Conservation (phyloP, 192 early-diverging fungal species). For the Podila epicladia region DNA sequence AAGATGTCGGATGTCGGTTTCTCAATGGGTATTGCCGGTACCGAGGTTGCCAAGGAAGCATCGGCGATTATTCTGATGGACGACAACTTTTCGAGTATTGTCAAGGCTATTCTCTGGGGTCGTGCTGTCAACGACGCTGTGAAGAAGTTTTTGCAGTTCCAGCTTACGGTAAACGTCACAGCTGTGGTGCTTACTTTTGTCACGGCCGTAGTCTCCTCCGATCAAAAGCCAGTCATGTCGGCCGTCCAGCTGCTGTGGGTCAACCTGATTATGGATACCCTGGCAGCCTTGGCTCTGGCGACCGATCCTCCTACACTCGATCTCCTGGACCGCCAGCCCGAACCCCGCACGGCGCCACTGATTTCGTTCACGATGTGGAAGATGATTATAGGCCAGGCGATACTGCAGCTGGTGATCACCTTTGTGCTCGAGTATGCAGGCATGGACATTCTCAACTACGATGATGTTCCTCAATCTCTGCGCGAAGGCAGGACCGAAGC, state of each 20-base stretch:
- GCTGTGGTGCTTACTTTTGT: conserved; percentile 86
- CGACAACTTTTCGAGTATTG: conserved; percentile 98
- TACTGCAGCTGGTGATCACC: conserved; percentile 88
- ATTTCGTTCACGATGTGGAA: conserved; percentile 96
- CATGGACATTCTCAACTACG: conserved; percentile 67
- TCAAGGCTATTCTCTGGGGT: conserved; percentile 98
- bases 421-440: conserved; percentile 75
- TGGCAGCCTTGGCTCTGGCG: conserved; percentile 96
- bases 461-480: conserved; percentile 21
- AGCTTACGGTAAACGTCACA: conserved; percentile 96
- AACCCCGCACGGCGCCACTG: conserved; percentile 81
- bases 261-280: conserved; percentile 99
- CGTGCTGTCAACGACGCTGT: conserved; percentile 95
- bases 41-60: conserved; percentile 99
- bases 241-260: conserved; percentile 99
- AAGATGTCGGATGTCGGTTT: conserved; percentile 97
- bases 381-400: conserved; percentile 91
- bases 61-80: conserved; percentile 98
- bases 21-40: conserved; percentile 99
- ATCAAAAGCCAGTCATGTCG: conserved; percentile 86
- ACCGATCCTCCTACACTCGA: conserved; percentile 91
- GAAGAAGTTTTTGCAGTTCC: conserved; percentile 99
- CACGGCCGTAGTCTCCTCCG: conserved; percentile 68
- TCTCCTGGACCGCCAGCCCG: conserved; percentile 89
- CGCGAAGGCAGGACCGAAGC: conserved; percentile 7